phyloP scores from a whole-genome alignment of 2,329 filamentous ascomycete genomes.

The Akanthomyces lecanii region DNA sequence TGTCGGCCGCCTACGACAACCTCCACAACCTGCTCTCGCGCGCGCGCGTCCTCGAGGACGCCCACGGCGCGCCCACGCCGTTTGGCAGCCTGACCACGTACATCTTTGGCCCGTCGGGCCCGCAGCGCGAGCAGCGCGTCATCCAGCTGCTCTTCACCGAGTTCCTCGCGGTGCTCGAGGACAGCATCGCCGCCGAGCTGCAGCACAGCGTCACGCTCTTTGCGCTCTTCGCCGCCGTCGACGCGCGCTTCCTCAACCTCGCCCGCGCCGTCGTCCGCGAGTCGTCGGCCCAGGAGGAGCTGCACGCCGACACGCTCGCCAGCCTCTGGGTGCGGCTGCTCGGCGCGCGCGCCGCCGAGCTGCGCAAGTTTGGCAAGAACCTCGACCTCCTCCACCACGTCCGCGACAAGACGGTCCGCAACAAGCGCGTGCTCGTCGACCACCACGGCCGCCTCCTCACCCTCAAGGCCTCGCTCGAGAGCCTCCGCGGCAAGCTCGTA shows the following conservation, averaged over 20 bases:
- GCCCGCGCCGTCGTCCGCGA: slow-evolving; percentile 82
- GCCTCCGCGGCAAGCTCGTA: slow-evolving; percentile 76
- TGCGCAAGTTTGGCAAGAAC: slow-evolving; percentile 93
- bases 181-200: slow-evolving; percentile 80
- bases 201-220: slow-evolving; percentile 77
- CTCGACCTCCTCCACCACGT: slow-evolving; percentile 73
- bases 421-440: slow-evolving; percentile 81
- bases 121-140: slow-evolving; percentile 74
- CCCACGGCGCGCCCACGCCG: slow-evolving; percentile 55
- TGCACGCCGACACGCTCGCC: slow-evolving; percentile 75
- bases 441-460: slow-evolving; percentile 81
- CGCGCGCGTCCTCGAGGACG: slow-evolving; percentile 55
- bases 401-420: slow-evolving; percentile 75
- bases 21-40: slow-evolving; percentile 71
- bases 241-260: slow-evolving; percentile 84
- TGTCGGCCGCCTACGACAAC: slow-evolving; percentile 75
- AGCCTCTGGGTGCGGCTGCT: slow-evolving; percentile 83
- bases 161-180: slow-evolving; percentile 81
- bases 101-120: slow-evolving; percentile 74
- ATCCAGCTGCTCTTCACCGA: slow-evolving; percentile 81
- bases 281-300: slow-evolving; percentile 72
- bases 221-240: slow-evolving; percentile 85
- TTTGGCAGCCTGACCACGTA: slow-evolving; percentile 66
- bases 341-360: slow-evolving; percentile 65
- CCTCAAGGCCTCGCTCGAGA: slow-evolving; percentile 82